Evolutionary conservation across 257 asterid genomes (phyloP).

Genomic region (Solanum habrochaites): DNA sequence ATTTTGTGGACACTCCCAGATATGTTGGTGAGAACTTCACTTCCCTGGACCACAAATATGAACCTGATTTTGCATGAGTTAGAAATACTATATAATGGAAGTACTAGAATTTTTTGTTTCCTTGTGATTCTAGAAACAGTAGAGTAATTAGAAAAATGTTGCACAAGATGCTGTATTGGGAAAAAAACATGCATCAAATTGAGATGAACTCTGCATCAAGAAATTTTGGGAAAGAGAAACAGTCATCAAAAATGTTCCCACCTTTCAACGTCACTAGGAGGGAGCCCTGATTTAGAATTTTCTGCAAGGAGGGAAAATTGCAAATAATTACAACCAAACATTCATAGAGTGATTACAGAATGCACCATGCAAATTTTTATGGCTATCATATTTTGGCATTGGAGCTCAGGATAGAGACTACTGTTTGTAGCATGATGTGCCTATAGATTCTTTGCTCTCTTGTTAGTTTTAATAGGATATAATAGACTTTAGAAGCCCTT

Average conservation of each 20-base stretch:
- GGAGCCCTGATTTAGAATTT: conserved; percentile 67
- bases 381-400: background rate
- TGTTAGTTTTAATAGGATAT: background rate
- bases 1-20: conserved; percentile 36
- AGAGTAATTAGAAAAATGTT: background rate
- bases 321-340: background rate
- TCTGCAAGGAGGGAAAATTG: conserved; percentile 26
- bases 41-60: conserved; percentile 64
- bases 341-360: background rate
- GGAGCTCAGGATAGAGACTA: background rate
- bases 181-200: background rate
- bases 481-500: background rate
- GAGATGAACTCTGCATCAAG: background rate
- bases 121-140: background rate
- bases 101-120: background rate
- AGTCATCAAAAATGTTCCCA: conserved; percentile 1
- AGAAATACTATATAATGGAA: background rate
- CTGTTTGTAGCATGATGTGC: background rate
- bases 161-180: background rate
- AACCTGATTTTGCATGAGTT: conserved; percentile 39
- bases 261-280: conserved; percentile 82
- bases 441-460: background rate
- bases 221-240: background rate
- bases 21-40: conserved; percentile 37
- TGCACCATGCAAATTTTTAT: background rate